phyloP scores from a whole-genome alignment of 1,284 basidiomycete species.

The Ceratobasidium sp. region DNA sequence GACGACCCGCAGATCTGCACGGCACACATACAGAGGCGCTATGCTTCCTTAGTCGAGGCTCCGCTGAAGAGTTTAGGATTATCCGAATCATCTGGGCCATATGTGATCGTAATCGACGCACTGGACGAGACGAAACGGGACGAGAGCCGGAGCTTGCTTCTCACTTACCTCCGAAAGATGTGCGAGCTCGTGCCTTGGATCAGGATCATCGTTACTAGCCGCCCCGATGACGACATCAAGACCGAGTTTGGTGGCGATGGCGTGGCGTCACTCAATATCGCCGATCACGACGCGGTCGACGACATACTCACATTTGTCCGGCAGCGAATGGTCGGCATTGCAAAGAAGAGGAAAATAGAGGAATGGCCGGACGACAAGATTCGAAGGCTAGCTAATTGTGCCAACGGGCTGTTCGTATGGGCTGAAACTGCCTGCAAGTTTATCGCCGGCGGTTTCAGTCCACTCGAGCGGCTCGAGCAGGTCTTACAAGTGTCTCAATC shows the following conservation, averaged over 20 bases:
- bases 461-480: neutral
- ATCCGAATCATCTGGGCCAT: neutral
- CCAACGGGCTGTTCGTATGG: constrained; percentile 40
- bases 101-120: constrained; percentile 29
- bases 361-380: neutral
- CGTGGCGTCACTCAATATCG: neutral
- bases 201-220: constrained; percentile 11
- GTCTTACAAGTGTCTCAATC: neutral
- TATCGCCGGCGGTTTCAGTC: neutral
- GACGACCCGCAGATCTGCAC: neutral
- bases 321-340: neutral
- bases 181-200: constrained; percentile 9
- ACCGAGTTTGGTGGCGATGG: neutral
- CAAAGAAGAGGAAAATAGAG: neutral
- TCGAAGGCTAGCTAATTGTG: neutral
- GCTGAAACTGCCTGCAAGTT: constrained; percentile 20
- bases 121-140: constrained; percentile 32
- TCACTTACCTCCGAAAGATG: neutral
- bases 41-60: neutral
- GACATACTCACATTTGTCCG: neutral
- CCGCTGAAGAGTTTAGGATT: neutral
- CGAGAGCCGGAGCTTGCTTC: neutral
- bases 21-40: neutral
- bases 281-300: neutral
- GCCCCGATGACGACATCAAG: constrained; percentile 15